phyloP scores from a whole-genome alignment of 805 yeast species.

The Yarrowia divulgata region DNA sequence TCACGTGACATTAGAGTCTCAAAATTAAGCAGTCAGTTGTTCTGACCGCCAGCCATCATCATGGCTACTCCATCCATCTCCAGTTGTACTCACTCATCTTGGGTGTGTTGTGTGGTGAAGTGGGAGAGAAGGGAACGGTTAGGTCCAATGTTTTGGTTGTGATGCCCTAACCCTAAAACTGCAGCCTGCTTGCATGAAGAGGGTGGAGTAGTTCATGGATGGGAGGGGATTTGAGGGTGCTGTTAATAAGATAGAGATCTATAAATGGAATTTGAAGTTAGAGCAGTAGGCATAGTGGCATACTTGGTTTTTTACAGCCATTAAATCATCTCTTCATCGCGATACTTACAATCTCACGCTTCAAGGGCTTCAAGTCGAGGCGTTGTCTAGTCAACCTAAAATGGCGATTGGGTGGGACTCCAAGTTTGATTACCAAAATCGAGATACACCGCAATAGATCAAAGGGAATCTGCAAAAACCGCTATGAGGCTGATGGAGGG shows the following conservation, averaged over 20 bases:
- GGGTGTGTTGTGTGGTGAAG: neutral
- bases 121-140: neutral
- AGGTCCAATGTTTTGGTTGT: conserved; percentile 4
- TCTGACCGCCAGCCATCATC: too few species aligned
- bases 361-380: neutral
- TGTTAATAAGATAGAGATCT: neutral
- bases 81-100: conserved; percentile 10
- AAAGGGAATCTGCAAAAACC: neutral
- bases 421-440: conserved; percentile 1
- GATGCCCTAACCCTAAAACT: conserved; percentile 13
- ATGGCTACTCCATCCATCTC: neutral
- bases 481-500: too few species aligned
- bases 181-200: conserved; percentile 2
- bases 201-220: too few species aligned
- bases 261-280: too few species aligned
- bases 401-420: neutral
- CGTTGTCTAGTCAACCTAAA: neutral
- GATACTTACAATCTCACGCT: too few species aligned
- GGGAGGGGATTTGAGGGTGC: neutral
- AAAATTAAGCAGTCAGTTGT: neutral
- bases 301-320: neutral
- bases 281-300: too few species aligned
- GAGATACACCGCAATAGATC: neutral
- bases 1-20: neutral
- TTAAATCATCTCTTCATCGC: neutral